phyloP scores from a whole-genome alignment of 805 yeast species.

The Pichia eremophila region DNA sequence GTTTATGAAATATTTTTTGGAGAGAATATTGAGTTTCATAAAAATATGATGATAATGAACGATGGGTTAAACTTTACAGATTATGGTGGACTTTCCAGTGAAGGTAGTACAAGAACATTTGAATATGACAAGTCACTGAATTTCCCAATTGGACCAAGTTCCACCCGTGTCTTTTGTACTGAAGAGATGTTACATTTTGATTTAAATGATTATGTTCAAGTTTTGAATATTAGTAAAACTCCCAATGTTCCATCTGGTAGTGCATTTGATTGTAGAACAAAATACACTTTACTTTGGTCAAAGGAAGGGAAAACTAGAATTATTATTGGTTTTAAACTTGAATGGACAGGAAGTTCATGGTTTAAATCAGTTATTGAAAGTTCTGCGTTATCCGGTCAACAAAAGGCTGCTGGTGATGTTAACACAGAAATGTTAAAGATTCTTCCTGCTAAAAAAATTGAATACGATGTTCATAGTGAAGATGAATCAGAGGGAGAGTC shows the following conservation, averaged over 20 bases:
- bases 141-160: constrained; percentile 86
- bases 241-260: constrained; percentile 96
- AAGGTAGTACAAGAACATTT: constrained; percentile 37
- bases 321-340: constrained; percentile 59
- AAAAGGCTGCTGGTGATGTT: constrained; percentile 42
- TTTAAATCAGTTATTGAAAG: constrained; percentile 81
- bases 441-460: constrained; percentile 10
- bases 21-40: constrained; percentile 34
- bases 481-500: background rate
- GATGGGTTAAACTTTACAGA: constrained; percentile 39
- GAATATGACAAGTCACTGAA: constrained; percentile 67
- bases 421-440: constrained; percentile 17
- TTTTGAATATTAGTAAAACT: constrained; percentile 57
- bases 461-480: background rate
- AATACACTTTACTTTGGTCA: constrained; percentile 71
- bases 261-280: constrained; percentile 65
- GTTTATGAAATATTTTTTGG: constrained; percentile 68
- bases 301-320: constrained; percentile 49
- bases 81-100: constrained; percentile 30
- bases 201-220: constrained; percentile 43
- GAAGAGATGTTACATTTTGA: constrained; percentile 55
- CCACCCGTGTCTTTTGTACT: constrained; percentile 55
- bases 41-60: constrained; percentile 30
- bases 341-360: constrained; percentile 93
- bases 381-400: constrained; percentile 75